These are phyloP conservation scores for Claviceps sp. DNA, from an alignment of 2,329 filamentous ascomycete species.

Conservation along the genomic window DNA sequence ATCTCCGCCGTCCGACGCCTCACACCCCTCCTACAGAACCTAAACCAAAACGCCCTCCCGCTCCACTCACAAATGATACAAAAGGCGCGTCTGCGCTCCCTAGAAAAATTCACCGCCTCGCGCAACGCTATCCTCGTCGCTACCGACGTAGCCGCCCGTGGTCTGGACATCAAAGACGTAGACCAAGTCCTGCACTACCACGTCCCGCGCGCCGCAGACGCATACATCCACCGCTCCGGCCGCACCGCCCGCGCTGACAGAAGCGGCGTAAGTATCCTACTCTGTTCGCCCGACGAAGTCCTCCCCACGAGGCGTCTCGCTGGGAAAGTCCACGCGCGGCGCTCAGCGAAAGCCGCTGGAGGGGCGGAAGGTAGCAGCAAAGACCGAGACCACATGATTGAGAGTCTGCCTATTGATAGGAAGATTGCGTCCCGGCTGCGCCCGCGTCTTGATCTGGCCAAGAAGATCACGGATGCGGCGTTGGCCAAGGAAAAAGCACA, in stretches of 20 bases:
- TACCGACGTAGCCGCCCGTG: slow-evolving; percentile 85
- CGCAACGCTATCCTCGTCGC: slow-evolving; percentile 65
- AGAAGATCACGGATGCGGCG: slow-evolving; percentile 68
- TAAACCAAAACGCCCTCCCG: slow-evolving; percentile 61
- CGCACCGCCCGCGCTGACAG: slow-evolving; percentile 77
- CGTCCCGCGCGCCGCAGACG: slow-evolving; percentile 78
- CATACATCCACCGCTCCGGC: slow-evolving; percentile 90
- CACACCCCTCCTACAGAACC: slow-evolving; percentile 68
- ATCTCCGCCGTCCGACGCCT: slow-evolving; percentile 84
- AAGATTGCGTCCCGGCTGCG: slow-evolving; percentile 65
- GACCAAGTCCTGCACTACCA: slow-evolving; percentile 93
- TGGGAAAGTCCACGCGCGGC: slow-evolving; percentile 68
- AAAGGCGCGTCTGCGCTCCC: slow-evolving; percentile 82
- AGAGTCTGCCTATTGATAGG: slow-evolving; percentile 71
- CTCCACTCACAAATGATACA: slow-evolving; percentile 93
- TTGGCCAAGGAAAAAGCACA: slow-evolving; percentile 79
- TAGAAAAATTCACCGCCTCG: slow-evolving; percentile 72
- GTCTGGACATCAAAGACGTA: slow-evolving; percentile 83
- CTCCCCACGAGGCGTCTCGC: slow-evolving; percentile 70
- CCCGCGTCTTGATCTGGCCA: slow-evolving; percentile 66
- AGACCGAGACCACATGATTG: slow-evolving; percentile 49
- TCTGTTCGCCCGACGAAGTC: slow-evolving; percentile 87
- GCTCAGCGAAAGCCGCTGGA: slow-evolving; percentile 28
- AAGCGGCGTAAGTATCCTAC: slow-evolving; percentile 68
- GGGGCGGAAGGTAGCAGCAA: background rate